These are phyloP conservation scores for Gymnopilus dilepis DNA, from an alignment of 768 basidiomycete species.

Conservation along the genomic window DNA sequence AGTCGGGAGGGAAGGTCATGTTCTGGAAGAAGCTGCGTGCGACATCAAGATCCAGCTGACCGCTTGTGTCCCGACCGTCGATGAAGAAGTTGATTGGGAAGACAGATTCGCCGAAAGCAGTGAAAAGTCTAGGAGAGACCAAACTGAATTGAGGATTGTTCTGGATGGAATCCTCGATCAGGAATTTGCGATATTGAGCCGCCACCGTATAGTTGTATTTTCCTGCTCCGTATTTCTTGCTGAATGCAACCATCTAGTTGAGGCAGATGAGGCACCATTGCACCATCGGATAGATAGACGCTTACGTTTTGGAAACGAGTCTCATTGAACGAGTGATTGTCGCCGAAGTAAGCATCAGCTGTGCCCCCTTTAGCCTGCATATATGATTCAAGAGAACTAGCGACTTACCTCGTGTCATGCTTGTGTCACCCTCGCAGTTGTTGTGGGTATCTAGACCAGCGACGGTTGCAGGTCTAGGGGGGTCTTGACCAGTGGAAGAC, in stretches of 20 bases:
- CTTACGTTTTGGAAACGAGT: conserved; percentile 26
- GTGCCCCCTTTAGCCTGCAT: too few species aligned
- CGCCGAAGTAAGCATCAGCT: conserved; percentile 24
- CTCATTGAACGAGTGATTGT: conserved; percentile 29
- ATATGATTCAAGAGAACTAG: too few species aligned
- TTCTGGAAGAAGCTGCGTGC: conserved; percentile 28
- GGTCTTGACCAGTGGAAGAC: conserved; percentile 22
- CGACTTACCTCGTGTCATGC: conserved; percentile 5
- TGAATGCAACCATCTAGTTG: conserved; percentile 21
- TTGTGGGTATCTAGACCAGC: conserved; percentile 27
- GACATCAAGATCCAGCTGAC: conserved; percentile 22
- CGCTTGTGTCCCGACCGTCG: conserved; percentile 24
- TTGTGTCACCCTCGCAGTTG: conserved; percentile 26
- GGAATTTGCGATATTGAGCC: conserved; percentile 24
- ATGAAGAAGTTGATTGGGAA: too few species aligned
- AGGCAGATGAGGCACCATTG: neutral
- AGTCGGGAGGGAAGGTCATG: too few species aligned
- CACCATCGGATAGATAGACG: neutral
- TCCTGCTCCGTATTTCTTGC: conserved; percentile 28
- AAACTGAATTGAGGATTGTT: too few species aligned
- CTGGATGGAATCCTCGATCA: conserved; percentile 31
- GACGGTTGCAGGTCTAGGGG: conserved; percentile 25
- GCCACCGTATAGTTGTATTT: conserved; percentile 29
- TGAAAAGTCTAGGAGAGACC: conserved; percentile 25
- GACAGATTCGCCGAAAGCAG: conserved; percentile 26